phyloP scores from a whole-genome alignment of 805 yeast species.

The Saccharomycopsis microspora region DNA sequence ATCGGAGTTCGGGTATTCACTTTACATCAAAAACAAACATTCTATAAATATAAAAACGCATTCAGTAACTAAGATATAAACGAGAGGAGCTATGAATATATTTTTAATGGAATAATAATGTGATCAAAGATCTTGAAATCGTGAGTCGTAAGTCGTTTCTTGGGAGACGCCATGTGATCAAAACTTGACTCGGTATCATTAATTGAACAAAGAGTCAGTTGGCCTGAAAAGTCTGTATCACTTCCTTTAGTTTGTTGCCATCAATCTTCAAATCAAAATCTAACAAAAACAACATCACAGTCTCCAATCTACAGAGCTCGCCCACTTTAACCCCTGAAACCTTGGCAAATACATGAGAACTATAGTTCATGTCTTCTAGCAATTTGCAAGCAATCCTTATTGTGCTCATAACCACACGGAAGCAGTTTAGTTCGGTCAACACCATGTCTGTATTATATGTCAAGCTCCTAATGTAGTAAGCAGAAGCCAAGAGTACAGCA shows the following conservation, averaged over 20 bases:
- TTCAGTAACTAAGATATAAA: no score
- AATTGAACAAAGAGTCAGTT: no score
- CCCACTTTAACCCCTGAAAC: slow-evolving; percentile 32
- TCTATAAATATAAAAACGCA: no score
- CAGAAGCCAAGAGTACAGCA: slow-evolving; percentile 21
- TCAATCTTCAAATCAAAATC: slow-evolving; percentile 40
- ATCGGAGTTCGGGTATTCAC: no score
- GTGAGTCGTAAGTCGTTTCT: no score
- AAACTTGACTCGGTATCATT: no score
- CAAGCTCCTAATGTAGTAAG: slow-evolving; percentile 20
- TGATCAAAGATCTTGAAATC: no score
- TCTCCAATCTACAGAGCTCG: slow-evolving; percentile 38
- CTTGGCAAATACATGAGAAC: slow-evolving; percentile 32
- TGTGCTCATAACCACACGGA: slow-evolving; percentile 33
- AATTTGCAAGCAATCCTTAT: slow-evolving; percentile 36
- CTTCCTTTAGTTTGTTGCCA: neutral
- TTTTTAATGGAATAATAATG: no score
- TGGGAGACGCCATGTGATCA: no score
- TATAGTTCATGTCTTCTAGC: slow-evolving; percentile 34
- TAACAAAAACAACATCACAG: slow-evolving; percentile 36
- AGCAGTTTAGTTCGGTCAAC: slow-evolving; percentile 29
- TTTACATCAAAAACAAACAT: no score
- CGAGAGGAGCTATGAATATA: no score
- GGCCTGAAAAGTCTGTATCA: no score
- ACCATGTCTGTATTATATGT: slow-evolving; percentile 20